Base-by-base conservation (phyloP, 1,139 yeast species). In the Saccharomycopsis phalli region DNA sequence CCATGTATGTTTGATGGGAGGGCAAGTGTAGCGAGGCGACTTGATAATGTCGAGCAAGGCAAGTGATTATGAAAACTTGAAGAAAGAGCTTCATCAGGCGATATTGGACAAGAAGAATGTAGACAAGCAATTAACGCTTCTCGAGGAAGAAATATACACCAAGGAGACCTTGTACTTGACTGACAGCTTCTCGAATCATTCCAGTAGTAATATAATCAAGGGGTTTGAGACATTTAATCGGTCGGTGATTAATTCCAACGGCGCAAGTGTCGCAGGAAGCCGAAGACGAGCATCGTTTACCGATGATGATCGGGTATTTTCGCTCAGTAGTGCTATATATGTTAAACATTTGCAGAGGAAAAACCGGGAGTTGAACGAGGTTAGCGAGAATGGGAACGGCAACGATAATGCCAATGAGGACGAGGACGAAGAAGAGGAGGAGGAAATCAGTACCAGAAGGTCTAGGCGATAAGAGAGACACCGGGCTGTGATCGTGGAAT, bases 211-310 rank as follows among this genome's bases (percentile, higher is more conserved):
- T 56, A 80, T 91, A 26, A 82, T 87, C 26, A 81, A 81, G 50
- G 97, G 97, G 1, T 88, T 87, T 55, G 96, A 88, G 45, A 81
- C 76, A 52, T 82, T 83, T 56, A 68, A 79, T 40, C 83, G 82
- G 54, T 58, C 62, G n/a, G 51, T 30, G 4, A 32, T 23, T 22
- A 4, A n/a, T n/a, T n/a, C 20, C 7, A 30, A 39, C 11, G 23
- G 22, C 28, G 5, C 8, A 5, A 16, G 14, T 13, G 22, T 28
- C 19, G 25, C 10, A 7, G 14, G 17, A 13, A 34, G 25, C 20
- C 38, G 52, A 74, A 72, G 58, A 70, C 73, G 52, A 69, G 76
- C 50, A 63, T 73, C 14, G 6, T 75, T 80, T 56, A 73, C 76
- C 0, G 94, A 86, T 49, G 83, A 81, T 32, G 97, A 88, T 54